Evolutionary conservation across 352 stramenopile species (phyloP).

Genomic region (Pseudoperonospora humuli): DNA sequence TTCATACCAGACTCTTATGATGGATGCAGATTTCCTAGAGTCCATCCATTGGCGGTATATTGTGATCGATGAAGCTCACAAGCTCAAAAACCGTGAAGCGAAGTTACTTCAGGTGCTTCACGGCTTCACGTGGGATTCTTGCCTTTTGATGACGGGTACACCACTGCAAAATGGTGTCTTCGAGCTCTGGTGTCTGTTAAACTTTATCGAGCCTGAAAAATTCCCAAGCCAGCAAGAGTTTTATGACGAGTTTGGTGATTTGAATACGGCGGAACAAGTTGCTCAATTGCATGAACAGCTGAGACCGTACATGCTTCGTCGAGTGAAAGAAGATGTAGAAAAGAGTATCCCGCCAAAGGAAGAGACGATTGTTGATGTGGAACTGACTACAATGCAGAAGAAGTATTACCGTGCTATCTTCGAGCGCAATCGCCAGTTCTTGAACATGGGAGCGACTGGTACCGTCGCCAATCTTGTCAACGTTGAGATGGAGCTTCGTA

Average conservation of each 20-base stretch:
- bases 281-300: conserved; percentile 94
- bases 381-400: conserved; percentile 99
- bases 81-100: conserved; percentile 97
- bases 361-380: conserved; percentile 99
- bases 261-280: conserved; percentile 95
- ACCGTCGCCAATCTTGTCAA: conserved; percentile 97
- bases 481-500: conserved; percentile 99
- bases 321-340: conserved; percentile 99
- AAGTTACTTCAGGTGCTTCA: conserved; percentile 89
- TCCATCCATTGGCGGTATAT: conserved; percentile 94
- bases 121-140: conserved; percentile 83
- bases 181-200: conserved; percentile 98
- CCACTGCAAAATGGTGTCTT: conserved; percentile 99
- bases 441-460: conserved; percentile 82
- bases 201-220: conserved; percentile 96
- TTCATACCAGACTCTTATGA: conserved; percentile 94
- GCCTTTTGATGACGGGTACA: conserved; percentile 95
- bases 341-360: conserved; percentile 98
- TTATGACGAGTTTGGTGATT: conserved; percentile 93
- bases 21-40: conserved; percentile 89
- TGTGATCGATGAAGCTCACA: conserved; percentile 98
- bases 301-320: conserved; percentile 97
- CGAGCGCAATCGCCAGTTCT: conserved; percentile 93
- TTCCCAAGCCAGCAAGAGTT: conserved; percentile 95
- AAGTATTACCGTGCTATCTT: conserved; percentile 96